Conservation (phyloP, 1,284 basidiomycete genomes). For the Papiliotrema terrestris region DNA sequence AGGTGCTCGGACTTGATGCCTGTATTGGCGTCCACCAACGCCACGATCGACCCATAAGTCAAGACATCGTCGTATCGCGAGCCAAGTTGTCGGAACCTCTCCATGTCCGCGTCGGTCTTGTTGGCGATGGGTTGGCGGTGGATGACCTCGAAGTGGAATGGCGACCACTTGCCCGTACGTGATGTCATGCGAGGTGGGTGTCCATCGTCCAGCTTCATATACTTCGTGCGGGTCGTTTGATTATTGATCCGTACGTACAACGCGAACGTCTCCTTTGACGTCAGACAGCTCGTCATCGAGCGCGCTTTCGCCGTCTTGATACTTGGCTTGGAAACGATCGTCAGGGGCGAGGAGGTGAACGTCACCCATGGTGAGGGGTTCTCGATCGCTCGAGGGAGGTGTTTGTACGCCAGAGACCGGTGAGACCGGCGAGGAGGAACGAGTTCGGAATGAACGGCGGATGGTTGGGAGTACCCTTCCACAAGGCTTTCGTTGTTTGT, state of each 20-base stretch:
- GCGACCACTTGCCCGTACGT: conserved; percentile 40
- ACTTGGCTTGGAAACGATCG: conserved; percentile 94
- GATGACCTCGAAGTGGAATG: conserved; percentile 39
- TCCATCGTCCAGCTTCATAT: conserved; percentile 74
- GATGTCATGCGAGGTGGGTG: conserved; percentile 43
- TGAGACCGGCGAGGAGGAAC: too few relatives aligned
- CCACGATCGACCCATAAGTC: conserved; percentile 85
- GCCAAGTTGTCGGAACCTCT: too few relatives aligned
- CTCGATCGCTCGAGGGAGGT: background rate
- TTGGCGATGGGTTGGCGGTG: conserved; percentile 16
- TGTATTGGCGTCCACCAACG: conserved; percentile 76
- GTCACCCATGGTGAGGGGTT: conserved; percentile 65
- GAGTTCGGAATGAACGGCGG: too few relatives aligned
- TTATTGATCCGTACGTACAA: conserved; percentile 96
- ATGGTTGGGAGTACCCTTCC: too few relatives aligned
- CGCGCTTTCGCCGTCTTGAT: conserved; percentile 96
- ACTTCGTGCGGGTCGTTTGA: conserved; percentile 94
- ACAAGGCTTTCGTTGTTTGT: too few relatives aligned
- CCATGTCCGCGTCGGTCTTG: background rate
- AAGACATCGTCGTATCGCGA: conserved; percentile 56
- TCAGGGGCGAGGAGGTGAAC: conserved; percentile 85
- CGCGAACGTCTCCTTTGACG: conserved; percentile 83
- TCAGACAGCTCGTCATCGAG: conserved; percentile 86
- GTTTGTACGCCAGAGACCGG: too few relatives aligned
- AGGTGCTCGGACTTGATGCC: conserved; percentile 82